Conservation (phyloP, 441 rosid species). For the California macrophylla region DNA sequence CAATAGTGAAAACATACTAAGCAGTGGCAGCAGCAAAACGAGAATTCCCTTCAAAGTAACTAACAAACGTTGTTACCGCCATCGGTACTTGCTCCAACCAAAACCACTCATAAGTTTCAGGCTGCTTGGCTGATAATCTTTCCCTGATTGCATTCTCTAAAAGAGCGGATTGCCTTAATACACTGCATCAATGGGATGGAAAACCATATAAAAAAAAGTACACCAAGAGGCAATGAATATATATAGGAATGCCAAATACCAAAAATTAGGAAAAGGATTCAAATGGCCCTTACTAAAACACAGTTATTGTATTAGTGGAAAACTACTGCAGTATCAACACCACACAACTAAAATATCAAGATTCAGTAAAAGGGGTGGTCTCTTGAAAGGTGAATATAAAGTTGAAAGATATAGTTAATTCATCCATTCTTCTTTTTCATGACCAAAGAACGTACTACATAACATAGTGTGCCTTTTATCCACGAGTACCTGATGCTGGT, state of each 20-base stretch:
- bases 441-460: background rate
- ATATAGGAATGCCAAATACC: background rate
- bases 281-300: conserved; percentile 5
- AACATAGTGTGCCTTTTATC: background rate
- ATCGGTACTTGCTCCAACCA: conserved; percentile 75
- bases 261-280: background rate
- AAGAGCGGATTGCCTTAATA: conserved; percentile 69
- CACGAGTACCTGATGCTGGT: background rate
- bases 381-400: background rate
- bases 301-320: background rate
- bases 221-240: background rate
- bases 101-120: conserved; percentile 76
- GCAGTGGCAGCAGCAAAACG: conserved; percentile 56
- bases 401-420: background rate
- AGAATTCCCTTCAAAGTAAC: conserved; percentile 60
- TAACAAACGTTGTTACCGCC: conserved; percentile 57
- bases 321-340: background rate
- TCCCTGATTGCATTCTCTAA: conserved; percentile 79
- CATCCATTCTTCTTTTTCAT: background rate
- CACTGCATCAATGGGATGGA: conserved; percentile 41
- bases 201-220: conserved; percentile 10
- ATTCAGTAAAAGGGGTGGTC: background rate
- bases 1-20: conserved; percentile 35
- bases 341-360: background rate
- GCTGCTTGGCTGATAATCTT: conserved; percentile 63